These are phyloP conservation scores for Cardiosporidium cionae DNA, from an alignment of 169 alveolate species.

Conservation along the genomic window DNA sequence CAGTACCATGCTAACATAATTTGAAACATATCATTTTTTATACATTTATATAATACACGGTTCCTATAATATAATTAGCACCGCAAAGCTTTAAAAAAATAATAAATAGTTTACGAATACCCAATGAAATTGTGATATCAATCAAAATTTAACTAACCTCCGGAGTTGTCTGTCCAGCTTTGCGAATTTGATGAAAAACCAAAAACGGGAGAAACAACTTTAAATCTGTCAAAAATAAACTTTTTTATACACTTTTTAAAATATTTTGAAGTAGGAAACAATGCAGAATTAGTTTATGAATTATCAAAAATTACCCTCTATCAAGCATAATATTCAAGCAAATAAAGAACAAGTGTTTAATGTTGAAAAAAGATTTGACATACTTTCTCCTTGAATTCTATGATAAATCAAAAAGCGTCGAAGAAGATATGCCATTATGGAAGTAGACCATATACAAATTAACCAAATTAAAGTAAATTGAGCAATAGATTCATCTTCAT, in stretches of 20 bases:
- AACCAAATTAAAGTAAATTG: neutral
- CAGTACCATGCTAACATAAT: too few relatives aligned
- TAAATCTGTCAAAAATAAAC: neutral
- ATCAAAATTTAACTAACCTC: constrained; percentile 9
- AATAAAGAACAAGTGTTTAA: neutral
- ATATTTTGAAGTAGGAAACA: neutral
- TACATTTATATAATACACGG: too few relatives aligned
- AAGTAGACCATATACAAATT: neutral
- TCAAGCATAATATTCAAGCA: neutral
- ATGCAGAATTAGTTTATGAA: too few relatives aligned
- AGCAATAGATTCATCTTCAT: neutral
- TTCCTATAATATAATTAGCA: too few relatives aligned
- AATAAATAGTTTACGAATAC: too few relatives aligned
- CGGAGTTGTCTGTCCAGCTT: constrained; percentile 10
- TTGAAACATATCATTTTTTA: too few relatives aligned
- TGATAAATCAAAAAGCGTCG: neutral
- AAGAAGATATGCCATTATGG: neutral
- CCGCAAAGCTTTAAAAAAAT: too few relatives aligned
- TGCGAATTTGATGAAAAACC: constrained; percentile 1
- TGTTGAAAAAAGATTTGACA: neutral
- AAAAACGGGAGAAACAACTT: neutral
- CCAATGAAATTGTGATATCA: too few relatives aligned
- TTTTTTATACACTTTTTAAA: neutral
- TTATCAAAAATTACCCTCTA: too few relatives aligned
- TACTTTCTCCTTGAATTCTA: neutral